A percentile compares a stretch with the other conserved stretches of the same genome.
phyloP scores from a whole-genome alignment of 805 yeast species.

The Barnettozyma botsteinii region DNA sequence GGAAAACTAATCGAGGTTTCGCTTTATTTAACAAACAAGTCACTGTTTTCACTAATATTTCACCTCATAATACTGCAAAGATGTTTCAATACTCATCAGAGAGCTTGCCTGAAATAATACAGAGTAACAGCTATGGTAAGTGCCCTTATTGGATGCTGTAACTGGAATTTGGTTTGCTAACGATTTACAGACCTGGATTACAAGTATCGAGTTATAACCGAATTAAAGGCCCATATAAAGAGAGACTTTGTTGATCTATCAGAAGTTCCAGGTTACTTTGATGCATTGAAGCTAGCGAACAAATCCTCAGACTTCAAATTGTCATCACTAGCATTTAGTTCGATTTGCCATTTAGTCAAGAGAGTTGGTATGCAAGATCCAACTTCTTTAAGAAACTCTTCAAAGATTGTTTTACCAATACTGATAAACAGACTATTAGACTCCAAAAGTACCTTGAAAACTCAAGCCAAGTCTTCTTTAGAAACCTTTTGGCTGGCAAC shows the following conservation, averaged over 20 bases:
- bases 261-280: slow-evolving; percentile 45
- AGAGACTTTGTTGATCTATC: slow-evolving; percentile 46
- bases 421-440: slow-evolving; percentile 43
- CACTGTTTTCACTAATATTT: too few relatives aligned
- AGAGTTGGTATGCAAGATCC: slow-evolving; percentile 54
- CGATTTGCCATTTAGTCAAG: slow-evolving; percentile 50
- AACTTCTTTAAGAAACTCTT: slow-evolving; percentile 35
- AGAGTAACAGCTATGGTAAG: slow-evolving; percentile 13
- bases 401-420: slow-evolving; percentile 44
- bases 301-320: slow-evolving; percentile 35
- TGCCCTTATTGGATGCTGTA: background rate
- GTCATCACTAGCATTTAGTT: slow-evolving; percentile 40
- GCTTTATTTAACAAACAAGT: background rate
- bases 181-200: slow-evolving; percentile 14
- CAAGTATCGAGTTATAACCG: slow-evolving; percentile 19
- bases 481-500: slow-evolving; percentile 52
- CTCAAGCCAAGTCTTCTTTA: slow-evolving; percentile 45
- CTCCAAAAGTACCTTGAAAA: slow-evolving; percentile 30
- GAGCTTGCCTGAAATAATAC: slow-evolving; percentile 9
- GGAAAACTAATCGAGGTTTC: background rate
- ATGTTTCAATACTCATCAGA: slow-evolving; percentile 20
- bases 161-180: slow-evolving; percentile 4
- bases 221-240: slow-evolving; percentile 49
- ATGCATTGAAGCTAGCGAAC: slow-evolving; percentile 41
- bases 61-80: background rate